Evolutionary conservation across 2,329 filamentous ascomycete species (phyloP), one percentile per base, ranked within the genome.

Genomic region (Ceratocystis cacaofunesta): DNA sequence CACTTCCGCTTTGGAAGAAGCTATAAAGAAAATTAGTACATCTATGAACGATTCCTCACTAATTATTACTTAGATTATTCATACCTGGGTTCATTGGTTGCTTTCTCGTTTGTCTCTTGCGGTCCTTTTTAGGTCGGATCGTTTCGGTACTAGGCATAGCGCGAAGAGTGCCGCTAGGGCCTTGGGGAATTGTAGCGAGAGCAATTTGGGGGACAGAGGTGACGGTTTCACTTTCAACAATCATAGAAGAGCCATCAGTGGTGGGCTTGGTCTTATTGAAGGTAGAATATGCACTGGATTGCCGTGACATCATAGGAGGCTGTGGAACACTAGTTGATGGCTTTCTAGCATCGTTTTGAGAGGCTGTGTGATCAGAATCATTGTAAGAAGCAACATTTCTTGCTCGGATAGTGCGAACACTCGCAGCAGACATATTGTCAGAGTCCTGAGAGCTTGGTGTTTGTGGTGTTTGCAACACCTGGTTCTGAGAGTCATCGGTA

Each of bases 151-250:
- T 97, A 6, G 88, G 86, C 74, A 95, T 95, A 66, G 90, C 82
- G 70, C 90, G 87, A 57, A 99, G 78, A 69, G 88, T 95, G 55
- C 88, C 86, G 5, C 63, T 55, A 8, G 63, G 19, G 17, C 44
- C 46, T 55, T 67, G 65, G 70, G 80, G 85, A 32, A 78, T 75
- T 55, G 88, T 86, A 5, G 87, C 85, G 32, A 96, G 79, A 8
- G 87, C 85, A 32, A 92, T 83, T 72, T 95, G 92, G 10, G 92
- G 90, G 65, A 96, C 88, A 2, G 92, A 95, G 55, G 85, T 88
- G 46, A 99, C 94, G 0, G 92, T 95, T 75, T 99, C 94, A 0
- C 94, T 96, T 77, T 99, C 94, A 15, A 97, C 92, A 8, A 90
- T 97, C 91, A 99, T 96, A 66, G 86, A 82, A 44, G 89, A 87